Conservation (phyloP, 495 filamentous ascomycete genomes). For the Pyrenopolyporus hunteri region DNA sequence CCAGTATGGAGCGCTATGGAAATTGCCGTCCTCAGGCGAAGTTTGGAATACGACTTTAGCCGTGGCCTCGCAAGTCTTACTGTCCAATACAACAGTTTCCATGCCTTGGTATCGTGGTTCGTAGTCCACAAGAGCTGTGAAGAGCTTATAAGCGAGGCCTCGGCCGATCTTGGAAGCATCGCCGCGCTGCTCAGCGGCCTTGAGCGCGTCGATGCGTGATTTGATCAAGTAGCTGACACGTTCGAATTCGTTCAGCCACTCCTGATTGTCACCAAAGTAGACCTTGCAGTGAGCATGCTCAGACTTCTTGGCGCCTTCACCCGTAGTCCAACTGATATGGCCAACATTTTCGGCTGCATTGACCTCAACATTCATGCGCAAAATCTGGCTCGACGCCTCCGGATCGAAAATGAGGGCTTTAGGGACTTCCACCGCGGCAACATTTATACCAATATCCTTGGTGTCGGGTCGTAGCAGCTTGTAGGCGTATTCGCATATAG, state of each 20-base stretch:
- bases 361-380: slow-evolving; percentile 51
- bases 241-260: slow-evolving; percentile 61
- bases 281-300: slow-evolving; percentile 62
- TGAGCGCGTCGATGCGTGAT: slow-evolving; percentile 56
- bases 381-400: slow-evolving; percentile 56
- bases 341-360: slow-evolving; percentile 48
- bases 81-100: slow-evolving; percentile 78
- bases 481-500: slow-evolving; percentile 71
- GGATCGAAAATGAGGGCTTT: slow-evolving; percentile 71
- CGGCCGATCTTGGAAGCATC: slow-evolving; percentile 66
- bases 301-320: slow-evolving; percentile 49
- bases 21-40: slow-evolving; percentile 63
- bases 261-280: slow-evolving; percentile 49
- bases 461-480: slow-evolving; percentile 60
- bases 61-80: slow-evolving; percentile 72
- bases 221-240: slow-evolving; percentile 63
- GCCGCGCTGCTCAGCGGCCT: slow-evolving; percentile 56
- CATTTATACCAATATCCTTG: slow-evolving; percentile 62
- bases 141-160: slow-evolving; percentile 79
- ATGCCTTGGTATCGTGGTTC: slow-evolving; percentile 71
- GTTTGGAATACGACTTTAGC: slow-evolving; percentile 70
- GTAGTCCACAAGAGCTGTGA: slow-evolving; percentile 74
- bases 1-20: slow-evolving; percentile 71
- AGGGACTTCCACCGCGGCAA: slow-evolving; percentile 69
- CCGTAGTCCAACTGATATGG: slow-evolving; percentile 48